Evolutionary conservation across 352 stramenopile genomes (phyloP).

Genomic region (Hyaloperonospora arabidopsidis): DNA sequence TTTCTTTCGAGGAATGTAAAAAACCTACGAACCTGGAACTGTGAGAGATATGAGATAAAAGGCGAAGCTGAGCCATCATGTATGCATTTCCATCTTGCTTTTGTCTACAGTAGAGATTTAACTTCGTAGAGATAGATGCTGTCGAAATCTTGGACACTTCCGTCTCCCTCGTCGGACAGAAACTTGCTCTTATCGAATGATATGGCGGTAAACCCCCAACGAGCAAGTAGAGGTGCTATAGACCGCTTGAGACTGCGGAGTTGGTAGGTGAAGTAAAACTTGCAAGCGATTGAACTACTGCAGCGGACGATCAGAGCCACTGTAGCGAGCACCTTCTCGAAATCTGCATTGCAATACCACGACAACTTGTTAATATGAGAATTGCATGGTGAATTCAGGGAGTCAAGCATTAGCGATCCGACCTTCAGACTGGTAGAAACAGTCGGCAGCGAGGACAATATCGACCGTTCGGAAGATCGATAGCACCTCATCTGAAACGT

Average conservation of each 20-base stretch:
- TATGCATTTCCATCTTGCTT: not conserved
- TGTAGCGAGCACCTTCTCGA: constrained; percentile 61
- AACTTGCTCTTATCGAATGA: constrained; percentile 32
- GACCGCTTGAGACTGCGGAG: constrained; percentile 55
- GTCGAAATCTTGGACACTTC: constrained; percentile 19
- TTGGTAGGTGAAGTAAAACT: constrained; percentile 59
- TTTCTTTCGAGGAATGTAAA: constrained; percentile 3
- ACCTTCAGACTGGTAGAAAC: constrained; percentile 67
- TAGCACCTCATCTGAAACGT: constrained; percentile 21
- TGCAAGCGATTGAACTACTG: constrained; percentile 24
- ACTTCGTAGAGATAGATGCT: constrained; percentile 63
- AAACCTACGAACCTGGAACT: constrained; percentile 11
- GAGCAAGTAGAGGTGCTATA: constrained; percentile 44
- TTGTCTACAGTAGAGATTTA: not conserved
- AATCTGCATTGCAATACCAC: constrained; percentile 29
- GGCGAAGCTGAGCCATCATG: constrained; percentile 64
- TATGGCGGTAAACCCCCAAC: constrained; percentile 37
- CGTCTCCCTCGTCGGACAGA: constrained; percentile 8
- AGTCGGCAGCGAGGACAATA: constrained; percentile 53
- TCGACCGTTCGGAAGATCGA: constrained; percentile 32
- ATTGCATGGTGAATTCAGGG: not conserved
- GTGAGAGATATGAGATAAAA: constrained; percentile 48
- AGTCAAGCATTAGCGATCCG: not conserved
- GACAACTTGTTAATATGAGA: not conserved
- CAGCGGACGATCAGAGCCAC: constrained; percentile 56